Conservation (phyloP, 345 rosid species). For the Hibiscus syriacus region DNA sequence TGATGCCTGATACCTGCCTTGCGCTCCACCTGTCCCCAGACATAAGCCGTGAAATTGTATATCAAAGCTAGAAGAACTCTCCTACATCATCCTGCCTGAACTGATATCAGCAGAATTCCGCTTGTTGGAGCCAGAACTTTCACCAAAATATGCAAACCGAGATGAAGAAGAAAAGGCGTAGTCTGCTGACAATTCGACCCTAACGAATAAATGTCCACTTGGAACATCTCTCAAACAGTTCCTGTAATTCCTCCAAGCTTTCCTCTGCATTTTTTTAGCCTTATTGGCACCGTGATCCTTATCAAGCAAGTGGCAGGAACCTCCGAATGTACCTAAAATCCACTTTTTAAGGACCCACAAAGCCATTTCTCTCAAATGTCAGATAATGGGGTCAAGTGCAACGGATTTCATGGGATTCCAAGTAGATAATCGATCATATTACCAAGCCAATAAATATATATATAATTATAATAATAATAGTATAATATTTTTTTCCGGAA, state of each 20-base stretch:
- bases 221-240: slow-evolving; percentile 77
- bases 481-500: too few relatives aligned
- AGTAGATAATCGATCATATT: too few relatives aligned
- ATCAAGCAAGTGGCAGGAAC: too few relatives aligned
- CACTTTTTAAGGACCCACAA: too few relatives aligned
- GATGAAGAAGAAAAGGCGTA: slow-evolving; percentile 33
- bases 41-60: slow-evolving; percentile 43
- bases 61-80: slow-evolving; percentile 27
- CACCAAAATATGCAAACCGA: slow-evolving; percentile 30
- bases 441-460: too few relatives aligned
- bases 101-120: slow-evolving; percentile 31
- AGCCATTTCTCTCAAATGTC: too few relatives aligned
- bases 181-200: slow-evolving; percentile 17
- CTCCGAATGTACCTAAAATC: too few relatives aligned
- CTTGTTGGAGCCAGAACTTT: slow-evolving; percentile 29
- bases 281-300: too few relatives aligned
- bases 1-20: slow-evolving; percentile 37
- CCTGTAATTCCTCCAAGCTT: slow-evolving; percentile 66
- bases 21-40: slow-evolving; percentile 67
- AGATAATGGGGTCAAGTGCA: too few relatives aligned
- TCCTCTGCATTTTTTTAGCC: slow-evolving; percentile 46
- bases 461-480: too few relatives aligned
- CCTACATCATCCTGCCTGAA: slow-evolving; percentile 14
- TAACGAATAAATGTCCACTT: slow-evolving; percentile 36
- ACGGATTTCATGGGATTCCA: too few relatives aligned